phyloP scores from a whole-genome alignment of 176 grass and related monocot genomes.

The Raddia guianensis region DNA sequence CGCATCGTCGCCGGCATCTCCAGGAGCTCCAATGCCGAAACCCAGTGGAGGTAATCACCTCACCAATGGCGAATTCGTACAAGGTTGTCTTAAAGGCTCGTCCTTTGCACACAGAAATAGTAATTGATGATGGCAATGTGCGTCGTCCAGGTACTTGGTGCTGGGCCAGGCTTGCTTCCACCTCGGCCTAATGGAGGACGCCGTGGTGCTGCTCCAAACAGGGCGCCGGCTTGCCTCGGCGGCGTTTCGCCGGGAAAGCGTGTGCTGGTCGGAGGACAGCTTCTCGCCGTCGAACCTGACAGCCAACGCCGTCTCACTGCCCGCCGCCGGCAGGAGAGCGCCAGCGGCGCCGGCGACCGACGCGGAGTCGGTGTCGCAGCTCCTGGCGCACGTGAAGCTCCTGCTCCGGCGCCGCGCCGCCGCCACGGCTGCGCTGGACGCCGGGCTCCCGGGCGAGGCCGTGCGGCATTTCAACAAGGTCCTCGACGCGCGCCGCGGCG shows the following conservation, averaged over 20 bases:
- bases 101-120: neutral
- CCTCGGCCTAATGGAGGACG: slow-evolving; percentile 91
- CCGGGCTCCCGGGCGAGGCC: slow-evolving; percentile 64
- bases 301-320: neutral
- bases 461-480: slow-evolving; percentile 87
- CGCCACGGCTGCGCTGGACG: slow-evolving; percentile 70
- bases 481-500: slow-evolving; percentile 73
- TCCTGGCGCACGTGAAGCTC: slow-evolving; percentile 76
- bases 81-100: neutral
- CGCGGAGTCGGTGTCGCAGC: slow-evolving; percentile 63
- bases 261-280: slow-evolving; percentile 79
- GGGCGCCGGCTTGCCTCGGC: slow-evolving; percentile 82
- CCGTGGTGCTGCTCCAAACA: slow-evolving; percentile 73
- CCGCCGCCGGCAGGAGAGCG: neutral
- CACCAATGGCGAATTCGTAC: neutral
- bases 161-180: slow-evolving; percentile 93
- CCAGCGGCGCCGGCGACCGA: slow-evolving; percentile 26
- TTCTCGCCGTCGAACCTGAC: slow-evolving; percentile 45
- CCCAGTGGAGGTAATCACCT: slow-evolving; percentile 66
- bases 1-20: slow-evolving; percentile 62
- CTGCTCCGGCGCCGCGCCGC: slow-evolving; percentile 76
- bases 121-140: neutral
- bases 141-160: slow-evolving; percentile 60
- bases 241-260: slow-evolving; percentile 77
- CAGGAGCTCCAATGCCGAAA: slow-evolving; percentile 43